These are phyloP conservation scores for Protomyces inouyei DNA, from an alignment of 1,139 yeast species.

Conservation along the genomic window DNA sequence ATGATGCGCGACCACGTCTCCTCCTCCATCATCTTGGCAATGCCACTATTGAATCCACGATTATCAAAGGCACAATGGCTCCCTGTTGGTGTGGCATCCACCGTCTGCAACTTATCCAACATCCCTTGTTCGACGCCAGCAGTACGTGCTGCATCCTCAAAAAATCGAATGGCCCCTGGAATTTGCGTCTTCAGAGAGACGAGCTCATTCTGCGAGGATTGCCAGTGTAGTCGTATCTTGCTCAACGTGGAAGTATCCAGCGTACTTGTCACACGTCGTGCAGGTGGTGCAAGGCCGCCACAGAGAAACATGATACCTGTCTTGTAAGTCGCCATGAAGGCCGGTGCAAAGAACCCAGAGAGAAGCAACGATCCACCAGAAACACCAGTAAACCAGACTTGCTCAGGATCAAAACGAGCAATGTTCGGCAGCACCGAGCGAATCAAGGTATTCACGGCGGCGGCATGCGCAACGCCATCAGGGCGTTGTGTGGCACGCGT, in stretches of 20 bases:
- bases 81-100: conserved; percentile 22
- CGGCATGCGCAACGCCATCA: conserved; percentile 19
- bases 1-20: background rate
- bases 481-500: conserved; percentile 13
- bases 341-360: conserved; percentile 14
- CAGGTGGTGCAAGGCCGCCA: conserved; percentile 21
- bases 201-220: conserved; percentile 18
- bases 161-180: conserved; percentile 13
- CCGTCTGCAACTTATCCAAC: conserved; percentile 10
- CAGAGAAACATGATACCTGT: conserved; percentile 21
- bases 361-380: conserved; percentile 14
- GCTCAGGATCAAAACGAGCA: background rate
- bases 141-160: conserved; percentile 6
- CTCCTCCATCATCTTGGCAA: conserved; percentile 1
- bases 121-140: conserved; percentile 3
- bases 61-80: conserved; percentile 18
- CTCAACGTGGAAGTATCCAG: conserved; percentile 5
- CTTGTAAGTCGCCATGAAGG: conserved; percentile 17
- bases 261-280: conserved; percentile 4
- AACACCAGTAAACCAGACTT: conserved; percentile 22
- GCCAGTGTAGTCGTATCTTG: conserved; percentile 7
- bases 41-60: conserved; percentile 20
- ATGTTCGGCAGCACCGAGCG: conserved; percentile 3
- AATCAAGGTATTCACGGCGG: conserved; percentile 13
- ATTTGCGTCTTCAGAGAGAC: conserved; percentile 8